These are phyloP conservation scores for Debaryomyces subglobosus DNA, from an alignment of 1,139 yeast genomes.

Conservation along the genomic window DNA sequence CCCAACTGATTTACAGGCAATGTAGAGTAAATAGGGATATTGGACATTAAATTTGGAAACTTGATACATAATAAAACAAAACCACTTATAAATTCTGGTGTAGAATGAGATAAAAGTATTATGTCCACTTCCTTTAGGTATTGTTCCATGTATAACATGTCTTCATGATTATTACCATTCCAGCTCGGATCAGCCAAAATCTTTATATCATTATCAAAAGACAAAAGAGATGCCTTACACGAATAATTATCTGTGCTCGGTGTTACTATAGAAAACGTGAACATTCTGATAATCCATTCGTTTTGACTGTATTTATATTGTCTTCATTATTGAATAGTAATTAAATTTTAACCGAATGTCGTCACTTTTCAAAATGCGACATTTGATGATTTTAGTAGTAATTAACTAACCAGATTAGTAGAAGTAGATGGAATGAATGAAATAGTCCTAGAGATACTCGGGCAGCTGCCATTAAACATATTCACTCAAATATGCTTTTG, in stretches of 20 bases:
- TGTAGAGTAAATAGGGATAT: constrained; percentile 82
- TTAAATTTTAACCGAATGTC: constrained; percentile 1
- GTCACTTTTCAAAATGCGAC: constrained; percentile 6
- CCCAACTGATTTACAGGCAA: constrained; percentile 88
- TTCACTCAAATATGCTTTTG: neutral
- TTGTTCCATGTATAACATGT: constrained; percentile 46
- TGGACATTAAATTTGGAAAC: constrained; percentile 61
- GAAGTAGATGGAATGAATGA: neutral
- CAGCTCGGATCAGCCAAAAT: constrained; percentile 75
- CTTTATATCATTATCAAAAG: constrained; percentile 50
- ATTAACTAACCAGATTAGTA: neutral
- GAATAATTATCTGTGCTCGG: constrained; percentile 34
- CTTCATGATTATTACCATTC: constrained; percentile 53
- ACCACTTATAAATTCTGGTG: constrained; percentile 81
- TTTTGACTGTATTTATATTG: neutral
- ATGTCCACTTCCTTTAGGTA: constrained; percentile 59
- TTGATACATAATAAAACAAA: constrained; percentile 66
- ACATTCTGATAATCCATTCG: constrained; percentile 27
- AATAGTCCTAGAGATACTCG: neutral
- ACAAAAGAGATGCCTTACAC: constrained; percentile 45
- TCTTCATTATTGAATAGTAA: neutral
- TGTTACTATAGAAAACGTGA: constrained; percentile 43
- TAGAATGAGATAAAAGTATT: constrained; percentile 82
- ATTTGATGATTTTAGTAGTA: neutral
- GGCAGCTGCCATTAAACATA: neutral